A percentile compares a stretch with the other conserved stretches of the same genome.
phyloP scores from a whole-genome alignment of 2,329 filamentous ascomycete species.

The Dactylellina sp. region DNA sequence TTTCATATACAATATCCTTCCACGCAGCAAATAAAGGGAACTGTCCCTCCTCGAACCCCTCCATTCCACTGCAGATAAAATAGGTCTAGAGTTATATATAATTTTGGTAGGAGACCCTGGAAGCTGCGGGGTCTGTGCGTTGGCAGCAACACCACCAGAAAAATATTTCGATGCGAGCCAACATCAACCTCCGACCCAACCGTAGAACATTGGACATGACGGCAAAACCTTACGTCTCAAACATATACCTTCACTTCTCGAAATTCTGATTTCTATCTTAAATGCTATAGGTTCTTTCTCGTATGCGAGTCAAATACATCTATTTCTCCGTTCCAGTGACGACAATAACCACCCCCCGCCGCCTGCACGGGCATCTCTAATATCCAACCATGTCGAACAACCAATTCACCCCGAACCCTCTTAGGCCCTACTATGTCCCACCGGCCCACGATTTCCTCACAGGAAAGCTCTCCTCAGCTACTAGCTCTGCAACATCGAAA shows the following conservation, averaged over 20 bases:
- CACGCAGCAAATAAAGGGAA: conserved; percentile 5
- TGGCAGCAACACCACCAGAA: conserved; percentile 45
- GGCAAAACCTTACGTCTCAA: conserved; percentile 1
- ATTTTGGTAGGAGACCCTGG: not conserved
- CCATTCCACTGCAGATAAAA: conserved; percentile 21
- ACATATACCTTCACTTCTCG: conserved; percentile 20
- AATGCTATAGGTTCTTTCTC: not conserved
- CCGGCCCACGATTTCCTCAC: conserved; percentile 69
- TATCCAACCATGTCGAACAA: conserved; percentile 62
- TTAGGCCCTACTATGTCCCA: conserved; percentile 77
- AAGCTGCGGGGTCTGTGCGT: conserved; percentile 56
- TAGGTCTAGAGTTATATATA: not conserved
- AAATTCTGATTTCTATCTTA: not conserved
- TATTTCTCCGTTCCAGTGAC: not conserved
- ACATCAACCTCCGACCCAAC: conserved; percentile 37
- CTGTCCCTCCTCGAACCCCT: not conserved
- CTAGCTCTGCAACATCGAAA: conserved; percentile 63
- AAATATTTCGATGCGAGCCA: conserved; percentile 50
- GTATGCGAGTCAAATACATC: conserved; percentile 5
- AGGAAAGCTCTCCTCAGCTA: conserved; percentile 63
- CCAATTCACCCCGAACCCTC: conserved; percentile 70
- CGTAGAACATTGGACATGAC: conserved; percentile 15
- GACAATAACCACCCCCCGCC: conserved; percentile 1
- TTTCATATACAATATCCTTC: conserved; percentile 25
- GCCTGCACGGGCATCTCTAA: conserved; percentile 16